Evolutionary conservation across 2,329 filamentous ascomycete genomes (phyloP).

Genomic region (Ophidiomyces ophidiicola): DNA sequence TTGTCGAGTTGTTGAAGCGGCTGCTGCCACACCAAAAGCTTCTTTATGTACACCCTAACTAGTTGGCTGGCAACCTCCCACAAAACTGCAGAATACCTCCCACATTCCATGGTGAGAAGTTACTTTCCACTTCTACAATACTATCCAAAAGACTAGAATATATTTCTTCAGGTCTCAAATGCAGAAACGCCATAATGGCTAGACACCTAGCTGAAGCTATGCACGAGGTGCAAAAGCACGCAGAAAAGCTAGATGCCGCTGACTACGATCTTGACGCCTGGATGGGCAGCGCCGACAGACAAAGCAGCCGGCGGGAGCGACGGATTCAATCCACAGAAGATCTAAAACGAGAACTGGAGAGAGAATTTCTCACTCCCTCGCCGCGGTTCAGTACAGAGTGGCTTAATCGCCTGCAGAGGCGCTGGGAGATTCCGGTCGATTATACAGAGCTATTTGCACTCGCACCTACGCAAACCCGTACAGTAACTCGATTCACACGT

Average conservation of each 20-base stretch:
- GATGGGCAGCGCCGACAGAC: neutral
- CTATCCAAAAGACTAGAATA: too few relatives aligned
- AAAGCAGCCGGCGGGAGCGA: conserved; percentile 7
- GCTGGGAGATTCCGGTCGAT: conserved; percentile 72
- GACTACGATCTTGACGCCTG: conserved; percentile 8
- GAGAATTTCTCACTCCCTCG: conserved; percentile 67
- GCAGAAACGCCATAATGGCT: conserved; percentile 7
- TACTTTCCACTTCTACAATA: too few relatives aligned
- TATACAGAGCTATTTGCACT: conserved; percentile 76
- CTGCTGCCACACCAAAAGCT: too few relatives aligned
- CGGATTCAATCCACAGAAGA: conserved; percentile 40
- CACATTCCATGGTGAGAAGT: too few relatives aligned
- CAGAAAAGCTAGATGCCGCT: conserved; percentile 9
- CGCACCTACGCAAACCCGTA: conserved; percentile 82
- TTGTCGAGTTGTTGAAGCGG: too few relatives aligned
- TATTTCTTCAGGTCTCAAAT: neutral
- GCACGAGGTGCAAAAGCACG: conserved; percentile 8
- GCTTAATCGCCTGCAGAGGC: conserved; percentile 79
- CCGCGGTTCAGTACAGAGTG: conserved; percentile 68
- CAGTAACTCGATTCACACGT: conserved; percentile 82
- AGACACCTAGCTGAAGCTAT: conserved; percentile 10
- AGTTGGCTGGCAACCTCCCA: too few relatives aligned
- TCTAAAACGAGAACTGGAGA: conserved; percentile 59
- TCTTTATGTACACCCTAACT: too few relatives aligned
- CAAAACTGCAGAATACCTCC: too few relatives aligned